phyloP scores from a whole-genome alignment of 202 grass and related monocot species.

The Brachypodium distachyon region DNA sequence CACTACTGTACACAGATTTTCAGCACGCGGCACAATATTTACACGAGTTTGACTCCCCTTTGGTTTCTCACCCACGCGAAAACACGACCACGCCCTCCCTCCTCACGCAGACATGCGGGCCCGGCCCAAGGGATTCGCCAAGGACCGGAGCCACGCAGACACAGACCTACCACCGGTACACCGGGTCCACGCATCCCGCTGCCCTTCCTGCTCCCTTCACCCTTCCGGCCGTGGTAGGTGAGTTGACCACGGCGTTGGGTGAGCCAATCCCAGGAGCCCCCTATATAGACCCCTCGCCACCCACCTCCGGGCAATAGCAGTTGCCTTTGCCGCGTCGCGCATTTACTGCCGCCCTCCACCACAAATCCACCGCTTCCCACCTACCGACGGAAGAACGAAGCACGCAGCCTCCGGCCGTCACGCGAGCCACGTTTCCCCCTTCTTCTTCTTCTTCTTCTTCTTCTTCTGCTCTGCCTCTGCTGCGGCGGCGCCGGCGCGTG shows the following conservation, averaged over 20 bases:
- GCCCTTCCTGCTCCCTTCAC: too few species aligned
- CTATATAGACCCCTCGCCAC: constrained; percentile 26
- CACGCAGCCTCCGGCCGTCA: background rate
- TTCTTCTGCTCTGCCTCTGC: background rate
- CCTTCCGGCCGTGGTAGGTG: constrained; percentile 23
- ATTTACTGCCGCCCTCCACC: background rate
- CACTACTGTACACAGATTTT: too few species aligned
- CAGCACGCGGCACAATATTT: too few species aligned
- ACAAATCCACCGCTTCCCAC: background rate
- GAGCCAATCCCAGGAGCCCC: constrained; percentile 9
- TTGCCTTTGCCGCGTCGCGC: background rate
- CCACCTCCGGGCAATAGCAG: background rate
- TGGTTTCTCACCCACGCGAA: too few species aligned
- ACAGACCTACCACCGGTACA: background rate
- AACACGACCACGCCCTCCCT: background rate
- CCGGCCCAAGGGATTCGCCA: background rate
- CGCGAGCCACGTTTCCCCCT: background rate
- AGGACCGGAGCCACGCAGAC: background rate
- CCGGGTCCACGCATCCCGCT: background rate
- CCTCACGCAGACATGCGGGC: background rate
- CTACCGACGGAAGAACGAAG: background rate
- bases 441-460: background rate
- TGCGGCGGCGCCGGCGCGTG: too few species aligned
- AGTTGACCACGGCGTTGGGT: constrained; percentile 45
- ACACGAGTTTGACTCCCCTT: too few species aligned